Evolutionary conservation across 441 rosid species (phyloP), one percentile per base, ranked within the genome.

Genomic region (Viola pubescens): DNA sequence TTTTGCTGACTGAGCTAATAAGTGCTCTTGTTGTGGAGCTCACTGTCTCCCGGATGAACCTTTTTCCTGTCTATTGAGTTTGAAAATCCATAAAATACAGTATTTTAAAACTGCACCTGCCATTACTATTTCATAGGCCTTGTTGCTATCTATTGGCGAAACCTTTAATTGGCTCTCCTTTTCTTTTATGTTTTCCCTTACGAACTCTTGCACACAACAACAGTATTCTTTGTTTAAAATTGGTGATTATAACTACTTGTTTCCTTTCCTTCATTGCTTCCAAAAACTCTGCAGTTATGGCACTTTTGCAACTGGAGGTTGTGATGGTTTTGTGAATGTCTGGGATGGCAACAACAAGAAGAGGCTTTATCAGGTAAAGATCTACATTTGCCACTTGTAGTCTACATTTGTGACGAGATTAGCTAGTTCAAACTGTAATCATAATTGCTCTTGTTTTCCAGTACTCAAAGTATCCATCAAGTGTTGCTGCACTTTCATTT

Each of bases 311-410:
- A 90, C 96, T 6, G 91, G 99, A 66, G 97, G 97, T 6, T 90
- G 97, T 74, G 97, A 94, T 73, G 97, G 99, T 68, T 94, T 86
- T 64, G 88, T 90, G 37, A 94, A 94, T 50, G 91, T 88, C 3
- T 90, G 96, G 99, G 99, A 94, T 60, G 96, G 96, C 12, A 88
- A 86, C 86, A 94, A 94, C 80, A 94, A 94, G 72, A 90, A 88
- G 85, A 83, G 97, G 75, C 85, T 94, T 60, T 88, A 90, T 73
- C 99, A 94, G 88, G 97, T 92, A 75, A 52, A 34, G 44, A 26
- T 44, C 60, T 48, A 6, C 13, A 13, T 19, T 5, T 49, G 58
- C 44, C 4, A 12, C 2, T 60, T 55, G 39, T 37, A 13, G 52
- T 61, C 54, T 40, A 43, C 40, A 44, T 14, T 3, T 14, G 2